Conservation (phyloP, 768 basidiomycete species). For the Coprinopsis marcescibilis region DNA sequence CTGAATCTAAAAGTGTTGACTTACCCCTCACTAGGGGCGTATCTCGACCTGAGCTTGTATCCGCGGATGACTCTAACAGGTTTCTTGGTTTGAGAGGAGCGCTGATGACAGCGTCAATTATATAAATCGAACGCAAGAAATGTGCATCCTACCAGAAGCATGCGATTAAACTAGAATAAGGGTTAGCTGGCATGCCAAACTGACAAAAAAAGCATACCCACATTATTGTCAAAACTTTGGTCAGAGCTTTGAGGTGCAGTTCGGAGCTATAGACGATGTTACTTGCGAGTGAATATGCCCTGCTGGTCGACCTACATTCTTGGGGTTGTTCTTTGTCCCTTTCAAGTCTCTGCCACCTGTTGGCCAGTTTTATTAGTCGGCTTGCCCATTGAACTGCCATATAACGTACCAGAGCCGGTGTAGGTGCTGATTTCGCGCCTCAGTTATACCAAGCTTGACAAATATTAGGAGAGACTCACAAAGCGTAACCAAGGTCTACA, state of each 20-base stretch:
- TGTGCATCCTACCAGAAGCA: conserved; percentile 47
- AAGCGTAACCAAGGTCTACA: conserved; percentile 74
- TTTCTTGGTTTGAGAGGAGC: conserved; percentile 71
- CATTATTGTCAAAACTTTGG: conserved; percentile 70
- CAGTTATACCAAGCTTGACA: neutral
- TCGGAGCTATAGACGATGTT: conserved; percentile 52
- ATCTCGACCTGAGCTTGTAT: conserved; percentile 66
- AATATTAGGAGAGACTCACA: conserved; percentile 45
- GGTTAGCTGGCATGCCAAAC: neutral
- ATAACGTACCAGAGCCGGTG: conserved; percentile 62
- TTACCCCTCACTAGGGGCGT: conserved; percentile 76
- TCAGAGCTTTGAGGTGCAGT: conserved; percentile 84
- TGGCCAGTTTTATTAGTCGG: neutral
- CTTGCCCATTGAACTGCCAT: neutral
- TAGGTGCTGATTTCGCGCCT: conserved; percentile 49
- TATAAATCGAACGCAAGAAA: neutral
- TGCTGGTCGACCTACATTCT: conserved; percentile 56
- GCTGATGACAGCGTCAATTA: conserved; percentile 31
- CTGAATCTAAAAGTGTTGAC: conserved; percentile 5
- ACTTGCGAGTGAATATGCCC: neutral
- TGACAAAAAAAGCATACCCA: conserved; percentile 20
- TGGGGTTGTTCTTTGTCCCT: conserved; percentile 76
- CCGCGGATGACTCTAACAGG: conserved; percentile 87
- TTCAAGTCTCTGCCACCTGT: conserved; percentile 67
- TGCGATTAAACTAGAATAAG: conserved; percentile 50